Percentiles rank a stretch among this genome's conserved stretches.
Evolutionary conservation across 148 eudicot species (phyloP).

Genomic region (Fagopyrum esculentum): DNA sequence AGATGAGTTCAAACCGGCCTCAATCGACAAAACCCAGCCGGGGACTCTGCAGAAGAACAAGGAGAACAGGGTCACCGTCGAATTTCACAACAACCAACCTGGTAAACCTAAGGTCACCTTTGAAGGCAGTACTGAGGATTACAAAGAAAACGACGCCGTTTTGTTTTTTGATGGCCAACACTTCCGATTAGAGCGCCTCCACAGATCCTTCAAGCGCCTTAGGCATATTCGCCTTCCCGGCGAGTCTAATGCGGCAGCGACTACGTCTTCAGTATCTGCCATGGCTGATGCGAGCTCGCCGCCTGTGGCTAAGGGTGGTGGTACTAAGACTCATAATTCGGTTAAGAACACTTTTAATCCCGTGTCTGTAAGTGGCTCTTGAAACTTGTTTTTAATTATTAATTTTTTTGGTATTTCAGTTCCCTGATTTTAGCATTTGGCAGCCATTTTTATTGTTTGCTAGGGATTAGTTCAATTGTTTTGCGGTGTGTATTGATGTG

Average conservation of each 20-base stretch:
- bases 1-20: constrained; percentile 97
- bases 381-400: neutral
- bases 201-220: constrained; percentile 74
- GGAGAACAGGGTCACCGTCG: constrained; percentile 74
- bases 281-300: constrained; percentile 28
- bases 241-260: constrained; percentile 42
- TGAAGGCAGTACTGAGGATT: constrained; percentile 80
- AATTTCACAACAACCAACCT: constrained; percentile 63
- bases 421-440: neutral
- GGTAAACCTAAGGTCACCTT: constrained; percentile 78
- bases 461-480: neutral
- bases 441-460: neutral
- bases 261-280: constrained; percentile 28
- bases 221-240: constrained; percentile 69
- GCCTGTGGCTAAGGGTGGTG: constrained; percentile 35
- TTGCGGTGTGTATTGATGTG: neutral
- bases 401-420: neutral
- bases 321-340: constrained; percentile 27
- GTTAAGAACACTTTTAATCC: constrained; percentile 34
- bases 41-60: constrained; percentile 70
- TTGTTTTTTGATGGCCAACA: constrained; percentile 73
- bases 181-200: constrained; percentile 77
- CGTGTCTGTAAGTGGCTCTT: constrained; percentile 33
- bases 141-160: constrained; percentile 88
- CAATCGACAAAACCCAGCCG: constrained; percentile 77